phyloP scores from a whole-genome alignment of 1,139 yeast genomes.

The Geotrichum bryndzae region DNA sequence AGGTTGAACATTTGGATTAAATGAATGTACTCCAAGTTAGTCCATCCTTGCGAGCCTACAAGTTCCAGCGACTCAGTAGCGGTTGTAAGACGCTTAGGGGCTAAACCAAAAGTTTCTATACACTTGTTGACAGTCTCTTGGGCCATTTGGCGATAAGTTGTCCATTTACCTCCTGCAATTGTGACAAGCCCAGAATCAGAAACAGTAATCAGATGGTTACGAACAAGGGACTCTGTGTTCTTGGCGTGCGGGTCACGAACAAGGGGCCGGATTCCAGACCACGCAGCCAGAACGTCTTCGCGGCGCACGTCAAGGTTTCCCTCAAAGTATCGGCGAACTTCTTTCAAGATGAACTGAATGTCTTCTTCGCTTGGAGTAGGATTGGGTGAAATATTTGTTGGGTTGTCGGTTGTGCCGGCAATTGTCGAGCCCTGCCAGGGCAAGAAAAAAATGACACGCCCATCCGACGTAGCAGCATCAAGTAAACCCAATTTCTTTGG shows the following conservation, averaged over 20 bases:
- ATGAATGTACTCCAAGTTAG: constrained; percentile 65
- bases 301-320: constrained; percentile 77
- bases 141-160: constrained; percentile 97
- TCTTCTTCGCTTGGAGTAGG: constrained; percentile 88
- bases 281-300: constrained; percentile 87
- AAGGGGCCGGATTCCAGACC: constrained; percentile 96
- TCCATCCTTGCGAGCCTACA: constrained; percentile 67
- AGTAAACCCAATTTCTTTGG: constrained; percentile 83
- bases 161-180: constrained; percentile 97
- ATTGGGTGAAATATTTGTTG: constrained; percentile 54
- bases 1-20: constrained; percentile 73
- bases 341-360: constrained; percentile 79
- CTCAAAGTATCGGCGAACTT: constrained; percentile 75
- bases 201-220: constrained; percentile 76
- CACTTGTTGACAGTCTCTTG: constrained; percentile 83
- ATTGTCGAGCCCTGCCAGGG: constrained; percentile 98
- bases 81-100: constrained; percentile 43
- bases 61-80: constrained; percentile 57
- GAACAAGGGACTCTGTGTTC: constrained; percentile 71
- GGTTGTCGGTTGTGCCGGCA: constrained; percentile 92
- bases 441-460: constrained; percentile 92
- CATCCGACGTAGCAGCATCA: constrained; percentile 90
- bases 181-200: constrained; percentile 75
- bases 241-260: constrained; percentile 76
- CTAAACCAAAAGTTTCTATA: constrained; percentile 47